Base-by-base conservation (phyloP, 371 early-diverging fungal genomes). In the Rhizopus delemar region DNA sequence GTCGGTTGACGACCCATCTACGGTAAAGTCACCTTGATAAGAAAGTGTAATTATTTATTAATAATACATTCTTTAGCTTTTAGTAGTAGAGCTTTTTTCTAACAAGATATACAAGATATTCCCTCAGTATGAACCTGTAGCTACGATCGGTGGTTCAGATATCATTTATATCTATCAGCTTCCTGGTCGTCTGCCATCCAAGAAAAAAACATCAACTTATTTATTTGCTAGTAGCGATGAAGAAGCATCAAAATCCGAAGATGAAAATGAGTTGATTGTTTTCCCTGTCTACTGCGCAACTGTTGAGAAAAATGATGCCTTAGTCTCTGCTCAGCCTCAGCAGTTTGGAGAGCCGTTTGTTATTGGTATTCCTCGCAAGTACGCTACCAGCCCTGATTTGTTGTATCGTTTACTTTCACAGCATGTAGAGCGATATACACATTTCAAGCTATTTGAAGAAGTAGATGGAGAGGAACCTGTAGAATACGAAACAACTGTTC, bases 131-230 rank as follows among this genome's bases (percentile, higher is more conserved):
- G 92, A 92, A 31, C 58, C 81, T 2, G 81, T 90, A 8, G 77
- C 81, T 6, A 82, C 75, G 9, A 80, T 94, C 43, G 68, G 71
- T 8, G 67, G 65, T 0, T 62, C 51, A 9, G 93, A 94, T 67
- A 76, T 67, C n/a, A 85, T 91, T 31, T 84, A 81, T 52, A 72
- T 90, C 15, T 86, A 90, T 56, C 88, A 92, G 56, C 68, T 88
- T 1, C 87, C 88, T 16, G 68, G 65, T 7, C 61, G 63, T 9
- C 46, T 65, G 13, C 70, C 70, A n/a, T 50, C 67, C 16, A 39
- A 39, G 36, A 55, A 52, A 51, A 63, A 55, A 51, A 32, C 32
- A 12, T 45, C 32, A 6, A 51, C 51, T 4, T 65, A 59, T n/a
- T 38, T 50, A 13, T 43, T 51, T 5, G 53, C 11, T 3, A 51